Conservation (phyloP, 257 asterid species). For the Nicotiana tabacum region DNA sequence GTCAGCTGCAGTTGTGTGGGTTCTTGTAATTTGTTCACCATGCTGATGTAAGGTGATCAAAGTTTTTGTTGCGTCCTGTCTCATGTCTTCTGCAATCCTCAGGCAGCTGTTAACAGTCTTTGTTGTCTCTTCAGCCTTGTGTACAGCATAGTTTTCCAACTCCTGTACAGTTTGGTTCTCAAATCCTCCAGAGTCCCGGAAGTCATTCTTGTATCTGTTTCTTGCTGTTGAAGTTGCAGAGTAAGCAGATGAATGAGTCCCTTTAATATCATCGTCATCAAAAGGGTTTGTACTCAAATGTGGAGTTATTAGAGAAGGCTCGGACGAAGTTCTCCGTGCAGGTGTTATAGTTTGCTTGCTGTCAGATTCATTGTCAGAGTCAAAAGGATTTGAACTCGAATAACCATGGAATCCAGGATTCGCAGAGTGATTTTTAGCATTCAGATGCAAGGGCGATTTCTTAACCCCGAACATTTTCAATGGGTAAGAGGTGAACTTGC, state of each 20-base stretch:
- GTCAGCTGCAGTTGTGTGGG: constrained; percentile 80
- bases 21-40: constrained; percentile 84
- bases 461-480: constrained; percentile 54
- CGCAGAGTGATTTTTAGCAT: constrained; percentile 38
- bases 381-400: constrained; percentile 62
- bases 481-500: background rate
- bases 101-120: constrained; percentile 60
- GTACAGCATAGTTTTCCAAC: constrained; percentile 63
- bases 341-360: constrained; percentile 37
- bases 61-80: constrained; percentile 89
- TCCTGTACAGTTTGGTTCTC: constrained; percentile 73
- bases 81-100: constrained; percentile 86
- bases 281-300: constrained; percentile 53
- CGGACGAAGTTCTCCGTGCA: constrained; percentile 59
- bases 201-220: constrained; percentile 60
- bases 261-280: constrained; percentile 48
- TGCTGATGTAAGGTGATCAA: constrained; percentile 80
- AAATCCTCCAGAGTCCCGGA: constrained; percentile 65
- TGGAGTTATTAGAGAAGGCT: constrained; percentile 39
- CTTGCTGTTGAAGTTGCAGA: constrained; percentile 31
- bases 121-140: constrained; percentile 86
- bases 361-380: constrained; percentile 64
- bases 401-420: constrained; percentile 11
- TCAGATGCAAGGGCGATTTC: constrained; percentile 48
- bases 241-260: constrained; percentile 36